Percentiles rank a stretch among this genome's conserved stretches.
phyloP scores from a whole-genome alignment of 768 basidiomycete genomes.

The Dacryopinax primogenitus region DNA sequence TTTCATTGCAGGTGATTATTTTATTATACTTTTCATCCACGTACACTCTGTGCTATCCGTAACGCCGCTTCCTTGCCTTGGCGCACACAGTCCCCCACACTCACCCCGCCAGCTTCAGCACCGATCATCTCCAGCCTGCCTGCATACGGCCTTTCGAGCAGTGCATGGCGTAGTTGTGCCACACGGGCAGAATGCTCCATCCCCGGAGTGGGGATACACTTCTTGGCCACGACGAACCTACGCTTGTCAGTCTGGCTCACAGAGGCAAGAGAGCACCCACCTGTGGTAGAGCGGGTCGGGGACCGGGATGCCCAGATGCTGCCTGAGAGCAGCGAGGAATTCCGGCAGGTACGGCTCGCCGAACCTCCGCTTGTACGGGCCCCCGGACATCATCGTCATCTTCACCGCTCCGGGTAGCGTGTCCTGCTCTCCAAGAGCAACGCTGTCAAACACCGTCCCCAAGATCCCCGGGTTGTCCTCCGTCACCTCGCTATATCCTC shows the following conservation, averaged over 20 bases:
- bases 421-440: constrained; percentile 52
- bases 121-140: constrained; percentile 52
- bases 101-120: constrained; percentile 77
- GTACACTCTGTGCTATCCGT: constrained; percentile 10
- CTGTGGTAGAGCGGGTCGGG: constrained; percentile 13
- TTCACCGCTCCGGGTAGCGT: constrained; percentile 36
- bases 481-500: constrained; percentile 34
- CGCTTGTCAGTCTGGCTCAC: constrained; percentile 15
- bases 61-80: constrained; percentile 43
- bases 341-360: constrained; percentile 2
- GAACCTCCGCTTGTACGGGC: constrained; percentile 41
- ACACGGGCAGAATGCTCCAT: constrained; percentile 65
- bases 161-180: constrained; percentile 38
- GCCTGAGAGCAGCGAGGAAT: not conserved
- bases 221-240: constrained; percentile 30
- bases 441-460: constrained; percentile 85
- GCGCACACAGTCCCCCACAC: constrained; percentile 73
- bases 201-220: constrained; percentile 67
- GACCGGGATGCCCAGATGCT: constrained; percentile 1
- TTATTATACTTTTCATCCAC: no score
- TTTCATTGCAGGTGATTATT: no score
- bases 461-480: constrained; percentile 41
- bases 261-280: constrained; percentile 22
- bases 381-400: constrained; percentile 82
- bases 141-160: constrained; percentile 35